Base-by-base conservation (phyloP, 1,284 basidiomycete species). In the Cutaneotrichosporon cyanovorans region DNA sequence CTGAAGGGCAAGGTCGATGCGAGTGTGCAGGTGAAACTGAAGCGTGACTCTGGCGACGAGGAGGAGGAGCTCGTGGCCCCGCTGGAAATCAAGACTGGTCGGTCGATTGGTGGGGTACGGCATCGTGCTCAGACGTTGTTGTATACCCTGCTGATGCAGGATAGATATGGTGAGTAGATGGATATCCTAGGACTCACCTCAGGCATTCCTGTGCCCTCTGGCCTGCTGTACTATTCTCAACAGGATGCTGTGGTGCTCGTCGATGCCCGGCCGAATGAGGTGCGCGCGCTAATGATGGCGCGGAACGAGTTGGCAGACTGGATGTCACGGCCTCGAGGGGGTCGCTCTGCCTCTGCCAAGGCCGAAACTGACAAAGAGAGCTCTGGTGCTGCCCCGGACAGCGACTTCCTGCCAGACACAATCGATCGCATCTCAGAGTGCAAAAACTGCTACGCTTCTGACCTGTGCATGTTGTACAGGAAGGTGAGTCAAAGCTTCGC, bases 121-220 rank as follows among this genome's bases (percentile, higher is more conserved):
- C 95, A 98, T 68, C 83, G 91, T 35, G 95, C 95, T 0, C 93
- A 99, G 71, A 98, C 95, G 1, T 92, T 96, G 83, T 74, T 98
- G 6, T 99, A 98, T 65, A 96, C 90, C 0, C 75, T 98, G 12
- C 78, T 99, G 7, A 83, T 92, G 65, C 80, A 82, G 30, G 92
- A 98, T 62, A 80, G 91, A 12, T 97, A 97, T 63, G 83, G 85
- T 55, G 45, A 45, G 71, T 30, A 2, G 23, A 2, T 5, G 19
- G 5, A 5, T 1, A 15, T 14, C n/a, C 22, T n/a, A 12, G 1
- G 22, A 10, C 25, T 43, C 25, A 44, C 37, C 14, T 7, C 50
- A 66, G 64, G 60, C 38, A 49, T 63, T 8, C 59, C 64, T 0
- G 58, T 66, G 20, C 72, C 73, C 1, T 80, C 83, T 12, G 95